phyloP scores from a whole-genome alignment of 2,329 filamentous ascomycete species.

The Botrytis pseudocinerea region DNA sequence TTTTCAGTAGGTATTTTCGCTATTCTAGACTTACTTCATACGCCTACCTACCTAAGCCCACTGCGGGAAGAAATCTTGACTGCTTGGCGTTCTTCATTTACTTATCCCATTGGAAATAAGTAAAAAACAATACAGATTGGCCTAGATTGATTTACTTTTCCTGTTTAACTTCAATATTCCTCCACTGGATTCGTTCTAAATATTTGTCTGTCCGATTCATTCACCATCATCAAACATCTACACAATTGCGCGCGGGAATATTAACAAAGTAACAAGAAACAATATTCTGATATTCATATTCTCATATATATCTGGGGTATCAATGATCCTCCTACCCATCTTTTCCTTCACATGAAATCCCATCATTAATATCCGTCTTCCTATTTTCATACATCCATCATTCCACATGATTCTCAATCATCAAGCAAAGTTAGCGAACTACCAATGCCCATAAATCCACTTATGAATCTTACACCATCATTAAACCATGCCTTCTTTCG shows the following conservation, averaged over 20 bases:
- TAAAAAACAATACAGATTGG: no score
- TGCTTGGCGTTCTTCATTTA: not conserved
- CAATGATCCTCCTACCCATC: not conserved
- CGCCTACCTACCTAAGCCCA: not conserved
- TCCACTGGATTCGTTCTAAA: not conserved
- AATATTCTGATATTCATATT: not conserved
- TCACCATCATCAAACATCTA: not conserved
- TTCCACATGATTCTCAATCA: not conserved
- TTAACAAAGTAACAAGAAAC: not conserved
- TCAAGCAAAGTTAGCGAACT: not conserved
- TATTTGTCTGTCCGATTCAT: not conserved
- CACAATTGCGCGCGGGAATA: not conserved
- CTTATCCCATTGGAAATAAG: not conserved
- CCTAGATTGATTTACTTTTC: not conserved
- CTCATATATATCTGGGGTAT: conserved; percentile 10
- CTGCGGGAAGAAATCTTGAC: not conserved
- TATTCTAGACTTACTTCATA: not conserved
- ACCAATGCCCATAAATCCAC: not conserved
- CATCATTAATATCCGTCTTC: not conserved
- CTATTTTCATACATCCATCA: not conserved
- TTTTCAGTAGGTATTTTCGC: rapidly evolving
- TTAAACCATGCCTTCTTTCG: not conserved
- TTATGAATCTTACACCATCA: not conserved
- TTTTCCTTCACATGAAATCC: not conserved
- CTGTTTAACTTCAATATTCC: not conserved